Evolutionary conservation across 2,329 filamentous ascomycete genomes (phyloP).

Genomic region (Colletotrichum ledebouriae): DNA sequence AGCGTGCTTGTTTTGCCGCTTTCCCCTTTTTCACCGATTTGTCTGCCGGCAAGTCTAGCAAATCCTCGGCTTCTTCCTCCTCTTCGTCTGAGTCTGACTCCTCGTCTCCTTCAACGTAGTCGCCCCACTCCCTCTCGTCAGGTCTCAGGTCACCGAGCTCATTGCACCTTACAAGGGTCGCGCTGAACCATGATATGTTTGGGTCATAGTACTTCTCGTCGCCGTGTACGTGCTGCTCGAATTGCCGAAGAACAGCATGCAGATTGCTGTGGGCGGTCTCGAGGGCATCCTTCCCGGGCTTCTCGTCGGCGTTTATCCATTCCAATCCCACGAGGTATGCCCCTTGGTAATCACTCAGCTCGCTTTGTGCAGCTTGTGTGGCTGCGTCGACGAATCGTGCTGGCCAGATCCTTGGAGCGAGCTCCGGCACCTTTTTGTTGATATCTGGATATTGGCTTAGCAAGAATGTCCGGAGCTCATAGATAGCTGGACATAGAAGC

Average conservation of each 20-base stretch:
- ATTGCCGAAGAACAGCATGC: constrained; percentile 58
- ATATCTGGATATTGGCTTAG: constrained; percentile 61
- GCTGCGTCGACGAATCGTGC: constrained; percentile 64
- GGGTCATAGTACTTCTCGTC: constrained; percentile 64
- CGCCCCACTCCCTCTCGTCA: constrained; percentile 64
- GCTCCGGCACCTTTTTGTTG: constrained; percentile 62
- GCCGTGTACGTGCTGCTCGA: constrained; percentile 61
- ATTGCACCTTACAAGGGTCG: constrained; percentile 53
- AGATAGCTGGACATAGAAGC: background rate
- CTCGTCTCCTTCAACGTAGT: constrained; percentile 61
- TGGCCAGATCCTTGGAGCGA: constrained; percentile 73
- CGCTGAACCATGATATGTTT: constrained; percentile 63
- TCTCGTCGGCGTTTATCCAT: constrained; percentile 46
- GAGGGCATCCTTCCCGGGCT: constrained; percentile 56
- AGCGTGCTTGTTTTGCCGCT: constrained; percentile 28
- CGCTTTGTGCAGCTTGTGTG: constrained; percentile 45
- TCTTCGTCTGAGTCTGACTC: constrained; percentile 54
- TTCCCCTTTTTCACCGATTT: constrained; percentile 42
- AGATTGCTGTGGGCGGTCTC: constrained; percentile 59
- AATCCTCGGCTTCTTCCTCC: constrained; percentile 43
- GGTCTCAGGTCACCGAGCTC: constrained; percentile 59
- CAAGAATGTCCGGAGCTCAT: constrained; percentile 23
- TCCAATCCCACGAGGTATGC: constrained; percentile 73
- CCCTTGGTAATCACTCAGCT: constrained; percentile 65
- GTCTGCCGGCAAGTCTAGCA: constrained; percentile 5